Percentiles rank a stretch among this genome's conserved stretches.
These are phyloP conservation scores for Xylariales sp. DNA, from an alignment of 2,329 filamentous ascomycete species.

Conservation along the genomic window DNA sequence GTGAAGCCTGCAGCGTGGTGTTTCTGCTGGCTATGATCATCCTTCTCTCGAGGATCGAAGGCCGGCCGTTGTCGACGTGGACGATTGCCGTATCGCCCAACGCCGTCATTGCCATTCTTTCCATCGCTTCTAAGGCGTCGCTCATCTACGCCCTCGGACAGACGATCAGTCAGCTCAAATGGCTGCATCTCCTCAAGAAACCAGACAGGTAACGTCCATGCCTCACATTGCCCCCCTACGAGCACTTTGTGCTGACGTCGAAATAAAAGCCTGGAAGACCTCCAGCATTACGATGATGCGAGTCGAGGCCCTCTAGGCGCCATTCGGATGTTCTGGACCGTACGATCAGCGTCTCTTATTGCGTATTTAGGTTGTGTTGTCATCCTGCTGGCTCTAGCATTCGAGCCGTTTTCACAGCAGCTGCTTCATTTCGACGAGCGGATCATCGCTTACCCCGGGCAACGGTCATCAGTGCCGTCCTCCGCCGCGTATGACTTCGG, in stretches of 20 bases:
- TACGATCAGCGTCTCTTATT: slow-evolving; percentile 22
- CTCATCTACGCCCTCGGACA: slow-evolving; percentile 31
- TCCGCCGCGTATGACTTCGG: slow-evolving; percentile 28
- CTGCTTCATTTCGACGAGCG: slow-evolving; percentile 30
- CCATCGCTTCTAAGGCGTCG: slow-evolving; percentile 33
- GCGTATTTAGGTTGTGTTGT: slow-evolving; percentile 25
- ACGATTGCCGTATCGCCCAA: slow-evolving; percentile 31
- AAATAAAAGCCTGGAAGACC: slow-evolving; percentile 15
- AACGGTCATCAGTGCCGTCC: slow-evolving; percentile 26
- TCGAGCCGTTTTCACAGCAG: slow-evolving; percentile 35
- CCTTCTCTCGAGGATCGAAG: slow-evolving; percentile 31
- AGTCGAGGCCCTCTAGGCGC: slow-evolving; percentile 34
- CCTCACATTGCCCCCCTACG: not conserved
- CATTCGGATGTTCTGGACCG: slow-evolving; percentile 28
- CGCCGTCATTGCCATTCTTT: slow-evolving; percentile 33
- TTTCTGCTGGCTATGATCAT: slow-evolving; percentile 31
- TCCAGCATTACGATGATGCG: slow-evolving; percentile 33
- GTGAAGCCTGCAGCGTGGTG: slow-evolving; percentile 22
- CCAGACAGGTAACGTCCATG: slow-evolving; percentile 24
- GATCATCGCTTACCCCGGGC: slow-evolving; percentile 7
- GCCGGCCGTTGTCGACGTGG: slow-evolving; percentile 28
- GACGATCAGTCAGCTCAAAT: slow-evolving; percentile 31
- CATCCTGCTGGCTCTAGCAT: slow-evolving; percentile 29
- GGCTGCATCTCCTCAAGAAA: slow-evolving; percentile 27
- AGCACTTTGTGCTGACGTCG: slow-evolving; percentile 11